Percentiles rank a stretch among this genome's conserved stretches.
phyloP scores from a whole-genome alignment of 2,329 filamentous ascomycete species.

The Lasiodiplodia hormozganensis region DNA sequence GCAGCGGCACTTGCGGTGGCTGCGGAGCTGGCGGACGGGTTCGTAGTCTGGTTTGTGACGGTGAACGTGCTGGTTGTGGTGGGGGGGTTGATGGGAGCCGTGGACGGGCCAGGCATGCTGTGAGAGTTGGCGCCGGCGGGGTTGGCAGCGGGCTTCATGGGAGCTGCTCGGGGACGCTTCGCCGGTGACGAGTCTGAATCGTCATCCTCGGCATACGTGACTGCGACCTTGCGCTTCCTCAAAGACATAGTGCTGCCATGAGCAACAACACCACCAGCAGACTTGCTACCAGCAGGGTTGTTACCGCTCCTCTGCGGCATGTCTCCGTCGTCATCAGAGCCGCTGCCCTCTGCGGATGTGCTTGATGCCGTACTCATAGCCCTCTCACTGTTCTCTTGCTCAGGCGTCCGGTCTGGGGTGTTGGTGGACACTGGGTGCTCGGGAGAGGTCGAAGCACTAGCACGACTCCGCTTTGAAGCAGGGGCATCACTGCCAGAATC shows the following conservation, averaged over 20 bases:
- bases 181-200: accelerated
- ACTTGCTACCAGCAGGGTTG: neutral
- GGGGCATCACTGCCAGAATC: neutral
- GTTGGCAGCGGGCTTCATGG: neutral
- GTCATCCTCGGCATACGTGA: neutral
- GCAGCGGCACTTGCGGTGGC: neutral
- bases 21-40: neutral
- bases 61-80: neutral
- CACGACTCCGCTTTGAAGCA: neutral
- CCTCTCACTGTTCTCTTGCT: neutral
- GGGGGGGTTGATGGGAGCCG: neutral
- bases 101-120: neutral
- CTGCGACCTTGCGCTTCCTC: neutral
- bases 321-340: neutral
- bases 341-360: accelerated
- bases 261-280: accelerated
- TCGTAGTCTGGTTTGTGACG: neutral
- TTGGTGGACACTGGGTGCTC: neutral
- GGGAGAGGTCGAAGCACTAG: neutral
- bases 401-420: neutral
- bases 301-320: neutral
- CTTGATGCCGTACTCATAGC: neutral
- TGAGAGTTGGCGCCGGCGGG: no score
- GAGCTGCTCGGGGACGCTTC: neutral
- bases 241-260: neutral